Base-by-base conservation (phyloP, 2,329 filamentous ascomycete species). In the Apiospora saccharicola region DNA sequence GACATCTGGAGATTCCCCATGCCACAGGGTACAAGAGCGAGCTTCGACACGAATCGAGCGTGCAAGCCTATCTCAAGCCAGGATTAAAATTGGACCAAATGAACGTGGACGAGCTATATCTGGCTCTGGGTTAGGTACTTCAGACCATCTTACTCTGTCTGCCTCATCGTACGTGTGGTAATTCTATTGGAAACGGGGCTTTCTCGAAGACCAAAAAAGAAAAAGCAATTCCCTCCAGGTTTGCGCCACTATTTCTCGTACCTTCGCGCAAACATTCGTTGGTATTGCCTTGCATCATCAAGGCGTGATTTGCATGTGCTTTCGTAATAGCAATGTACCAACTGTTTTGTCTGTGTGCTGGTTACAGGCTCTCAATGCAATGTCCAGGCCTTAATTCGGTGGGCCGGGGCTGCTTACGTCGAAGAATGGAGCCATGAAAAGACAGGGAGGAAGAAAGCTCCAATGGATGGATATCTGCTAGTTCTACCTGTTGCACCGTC, bases 261-360 rank as follows among this genome's bases (percentile, higher is more conserved):
- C 53, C 30, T 61, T 37, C 30, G 30, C 53, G 53, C 53, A 61
- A 41, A 37, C 53, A 61, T 41, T n/a, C 53, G 57, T 64, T 41
- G 57, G 57, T 64, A 4, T n/a, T n/a, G 53, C 57, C 57, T 64
- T 64, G 34, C 57, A 64, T 64, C 57, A 64, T 64, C 8, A 41
- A 47, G 44, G 47, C 47, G 44, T 69, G 67, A 69, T 69, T 69
- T 69, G 67, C 67, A 69, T 69, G 67, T 69, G 67, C 67, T 69
- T 69, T 41, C n/a, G 67, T 49, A 64, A 64, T 41, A 19, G 57
- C 10, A 37, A 37, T 64, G 57, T 64, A 41, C 51, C 51, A 34
- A 10, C 51, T 57, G 26, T 57, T 64, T 51, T 41, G 34, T 41
- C 57, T 64, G 57, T 61, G 53, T 64, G 57, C 57, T 64, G 30